Conservation (phyloP, 2,329 filamentous ascomycete species). For the Mycosphaerella sp. region DNA sequence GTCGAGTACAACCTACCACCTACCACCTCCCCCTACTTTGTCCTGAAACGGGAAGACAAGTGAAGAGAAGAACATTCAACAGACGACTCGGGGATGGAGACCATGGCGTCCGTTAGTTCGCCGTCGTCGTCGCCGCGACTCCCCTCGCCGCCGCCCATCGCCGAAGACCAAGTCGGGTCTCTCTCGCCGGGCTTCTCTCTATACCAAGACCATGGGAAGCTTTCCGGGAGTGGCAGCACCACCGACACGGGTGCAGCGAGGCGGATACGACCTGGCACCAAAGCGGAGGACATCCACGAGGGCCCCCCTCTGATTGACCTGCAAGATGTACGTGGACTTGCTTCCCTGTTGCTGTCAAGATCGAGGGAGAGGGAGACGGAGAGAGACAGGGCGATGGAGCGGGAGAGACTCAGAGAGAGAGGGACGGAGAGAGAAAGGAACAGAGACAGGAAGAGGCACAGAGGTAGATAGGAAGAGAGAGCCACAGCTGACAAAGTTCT, state of each 20-base stretch:
- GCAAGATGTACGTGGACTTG: conserved; percentile 58
- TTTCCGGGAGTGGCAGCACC: conserved; percentile 47
- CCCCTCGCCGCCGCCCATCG: conserved; percentile 87
- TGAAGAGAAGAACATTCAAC: not conserved
- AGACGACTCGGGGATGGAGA: not conserved
- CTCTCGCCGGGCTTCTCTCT: conserved; percentile 64
- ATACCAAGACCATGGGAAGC: conserved; percentile 52
- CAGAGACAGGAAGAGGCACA: no score
- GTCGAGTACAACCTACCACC: no score
- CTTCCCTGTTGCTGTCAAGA: conserved; percentile 1
- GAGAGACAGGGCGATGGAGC: no score
- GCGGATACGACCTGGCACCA: conserved; percentile 87
- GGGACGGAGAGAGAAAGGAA: no score
- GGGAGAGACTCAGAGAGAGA: no score
- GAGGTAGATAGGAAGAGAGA: no score
- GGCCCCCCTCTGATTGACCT: conserved; percentile 84
- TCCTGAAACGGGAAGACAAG: no score
- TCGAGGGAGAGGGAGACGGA: conserved; percentile 14
- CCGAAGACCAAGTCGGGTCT: conserved; percentile 84
- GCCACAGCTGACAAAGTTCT: no score
- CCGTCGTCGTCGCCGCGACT: conserved; percentile 79
- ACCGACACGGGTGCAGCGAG: conserved; percentile 70
- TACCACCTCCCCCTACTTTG: no score
- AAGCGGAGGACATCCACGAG: conserved; percentile 83
- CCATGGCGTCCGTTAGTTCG: conserved; percentile 36